Conservation (phyloP, 2,329 filamentous ascomycete species). For the Trichoderma sp. region DNA sequence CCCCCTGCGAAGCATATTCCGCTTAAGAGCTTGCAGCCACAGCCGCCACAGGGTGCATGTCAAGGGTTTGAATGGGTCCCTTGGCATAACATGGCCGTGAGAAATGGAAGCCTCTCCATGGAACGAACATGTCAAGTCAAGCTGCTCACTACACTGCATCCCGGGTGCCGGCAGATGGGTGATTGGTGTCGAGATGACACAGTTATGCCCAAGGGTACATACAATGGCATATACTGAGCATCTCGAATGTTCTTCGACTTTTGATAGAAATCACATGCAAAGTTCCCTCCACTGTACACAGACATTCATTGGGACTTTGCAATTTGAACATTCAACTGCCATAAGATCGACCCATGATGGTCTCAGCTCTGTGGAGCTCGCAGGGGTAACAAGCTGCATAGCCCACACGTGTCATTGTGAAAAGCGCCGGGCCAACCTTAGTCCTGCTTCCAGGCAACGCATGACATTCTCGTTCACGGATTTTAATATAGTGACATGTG, state of each 20-base stretch:
- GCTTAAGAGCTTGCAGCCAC: constrained; percentile 19
- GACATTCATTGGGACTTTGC: background rate
- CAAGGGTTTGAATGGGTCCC: background rate
- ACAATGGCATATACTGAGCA: background rate
- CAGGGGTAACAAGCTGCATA: background rate
- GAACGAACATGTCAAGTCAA: background rate
- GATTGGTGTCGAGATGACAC: background rate
- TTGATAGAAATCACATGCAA: background rate
- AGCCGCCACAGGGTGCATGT: background rate
- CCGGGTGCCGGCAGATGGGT: background rate
- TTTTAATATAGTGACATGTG: background rate
- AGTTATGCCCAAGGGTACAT: background rate
- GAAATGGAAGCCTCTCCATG: background rate
- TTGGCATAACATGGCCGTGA: background rate
- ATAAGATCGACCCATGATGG: constrained; percentile 1
- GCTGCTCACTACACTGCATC: background rate
- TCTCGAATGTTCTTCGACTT: background rate
- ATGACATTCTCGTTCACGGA: background rate
- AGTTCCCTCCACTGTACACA: background rate
- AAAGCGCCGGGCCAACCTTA: background rate
- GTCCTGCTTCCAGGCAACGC: background rate
- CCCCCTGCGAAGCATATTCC: background rate
- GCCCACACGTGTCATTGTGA: background rate
- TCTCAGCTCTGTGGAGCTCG: constrained; percentile 6
- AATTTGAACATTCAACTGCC: background rate